These are phyloP conservation scores for Shiraia bambusicola DNA, from an alignment of 2,329 filamentous ascomycete species.

Conservation along the genomic window DNA sequence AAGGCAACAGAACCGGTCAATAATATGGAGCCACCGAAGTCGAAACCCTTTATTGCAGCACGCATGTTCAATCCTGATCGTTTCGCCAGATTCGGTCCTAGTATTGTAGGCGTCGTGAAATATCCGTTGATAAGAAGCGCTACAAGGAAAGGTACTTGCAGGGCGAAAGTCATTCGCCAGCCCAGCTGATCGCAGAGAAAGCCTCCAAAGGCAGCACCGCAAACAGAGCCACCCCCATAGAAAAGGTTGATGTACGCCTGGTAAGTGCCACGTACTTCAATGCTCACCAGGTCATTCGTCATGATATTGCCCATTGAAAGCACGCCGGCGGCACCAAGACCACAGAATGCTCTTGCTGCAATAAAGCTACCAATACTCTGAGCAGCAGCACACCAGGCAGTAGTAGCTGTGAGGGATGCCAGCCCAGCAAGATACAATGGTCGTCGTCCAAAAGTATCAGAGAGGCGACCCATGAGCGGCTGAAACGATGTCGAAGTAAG, in stretches of 20 bases:
- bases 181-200: slow-evolving; percentile 69
- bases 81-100: slow-evolving; percentile 50
- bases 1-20: slow-evolving; percentile 51
- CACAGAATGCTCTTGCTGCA: slow-evolving; percentile 68
- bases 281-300: slow-evolving; percentile 71
- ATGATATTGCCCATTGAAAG: slow-evolving; percentile 70
- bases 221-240: slow-evolving; percentile 54
- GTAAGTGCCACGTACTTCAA: slow-evolving; percentile 70
- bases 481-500: slow-evolving; percentile 76
- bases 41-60: slow-evolving; percentile 52
- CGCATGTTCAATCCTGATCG: slow-evolving; percentile 44
- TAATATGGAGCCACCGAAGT: slow-evolving; percentile 52
- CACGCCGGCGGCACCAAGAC: slow-evolving; percentile 71
- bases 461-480: slow-evolving; percentile 71
- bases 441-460: slow-evolving; percentile 71
- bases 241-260: slow-evolving; percentile 69
- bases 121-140: slow-evolving; percentile 47
- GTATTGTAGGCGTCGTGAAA: slow-evolving; percentile 47
- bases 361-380: slow-evolving; percentile 70
- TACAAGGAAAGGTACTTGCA: slow-evolving; percentile 54
- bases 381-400: slow-evolving; percentile 69
- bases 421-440: slow-evolving; percentile 65
- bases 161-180: slow-evolving; percentile 69
- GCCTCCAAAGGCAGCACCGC: slow-evolving; percentile 70
- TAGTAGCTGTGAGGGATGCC: slow-evolving; percentile 64